Base-by-base conservation (phyloP, 2,329 filamentous ascomycete species). In the Nigrospora sphaerica region DNA sequence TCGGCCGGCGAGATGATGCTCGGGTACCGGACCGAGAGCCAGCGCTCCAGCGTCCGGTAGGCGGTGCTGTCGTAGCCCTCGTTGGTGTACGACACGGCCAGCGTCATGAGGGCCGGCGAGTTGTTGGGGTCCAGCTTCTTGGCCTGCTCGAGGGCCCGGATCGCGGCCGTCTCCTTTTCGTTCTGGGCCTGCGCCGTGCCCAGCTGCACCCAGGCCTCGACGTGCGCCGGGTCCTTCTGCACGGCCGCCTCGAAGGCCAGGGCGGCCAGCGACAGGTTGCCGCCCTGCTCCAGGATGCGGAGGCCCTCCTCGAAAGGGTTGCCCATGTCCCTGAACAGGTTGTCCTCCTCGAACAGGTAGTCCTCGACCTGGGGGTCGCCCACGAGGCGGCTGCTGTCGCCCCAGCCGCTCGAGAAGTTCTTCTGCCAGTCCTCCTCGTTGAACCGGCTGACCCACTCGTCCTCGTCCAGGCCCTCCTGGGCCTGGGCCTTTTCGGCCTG, bases 61-160 rank as follows among this genome's bases (percentile, higher is more conserved):
- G 93, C 92, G 17, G 91, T 95, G 61, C 87, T 92, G 68, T 98
- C 93, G 69, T 97, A 98, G 52, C 92, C 93, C 70, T 98, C 93
- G 69, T 98, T 98, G 41, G 93, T 98, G 68, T 98, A 98, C 6
- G 88, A 95, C 17, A 98, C 92, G 13, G 92, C 90, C 44, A 98
- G 73, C 1, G 89, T 91, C 92, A 98, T 97, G 39, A 98, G 77
- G 1, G 91, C 92, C 49, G 88, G 81, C 17, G 95, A 77, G 62
- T 95, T 96, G 58, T 82, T 84, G 1, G 90, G 85, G 58, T 97
- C 91, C 28, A 93, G 74, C 65, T 91, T 92, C 52, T 96, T 71
- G 1, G 92, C 90, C 63, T 93, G 87, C 66, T 97, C 92, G 49
- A 97, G 74, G 3, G 93, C 93, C 32, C 93, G 85, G 54, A 98